Percentiles rank a stretch among this genome's conserved stretches.
Conservation (phyloP, 352 stramenopile species). For the Phytophthora pini region DNA sequence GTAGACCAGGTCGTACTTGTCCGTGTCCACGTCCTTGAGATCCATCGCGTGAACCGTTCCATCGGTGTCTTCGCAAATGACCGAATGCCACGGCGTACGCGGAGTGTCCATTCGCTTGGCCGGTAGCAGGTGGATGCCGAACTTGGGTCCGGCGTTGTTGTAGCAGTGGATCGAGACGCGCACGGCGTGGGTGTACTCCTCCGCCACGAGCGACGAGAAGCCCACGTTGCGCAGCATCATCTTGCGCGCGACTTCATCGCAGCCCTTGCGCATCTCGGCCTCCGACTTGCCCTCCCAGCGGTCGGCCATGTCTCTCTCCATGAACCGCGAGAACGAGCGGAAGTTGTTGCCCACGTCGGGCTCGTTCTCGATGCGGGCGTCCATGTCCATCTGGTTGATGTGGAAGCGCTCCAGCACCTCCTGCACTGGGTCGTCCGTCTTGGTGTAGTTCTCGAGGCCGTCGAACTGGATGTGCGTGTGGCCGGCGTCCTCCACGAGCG, state of each 20-base stretch:
- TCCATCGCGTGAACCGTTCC: conserved; percentile 15
- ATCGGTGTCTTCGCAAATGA: conserved; percentile 12
- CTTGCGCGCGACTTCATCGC: conserved; percentile 24
- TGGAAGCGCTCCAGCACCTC: conserved; percentile 27
- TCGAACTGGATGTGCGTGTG: conserved; percentile 31
- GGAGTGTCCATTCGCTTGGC: conserved; percentile 12
- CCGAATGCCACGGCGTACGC: conserved; percentile 4
- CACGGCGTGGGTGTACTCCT: conserved; percentile 23
- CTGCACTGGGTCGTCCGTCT: conserved; percentile 21
- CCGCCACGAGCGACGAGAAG: conserved; percentile 28
- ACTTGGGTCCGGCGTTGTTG: conserved; percentile 27
- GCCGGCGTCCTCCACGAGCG: conserved; percentile 22
- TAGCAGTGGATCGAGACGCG: conserved; percentile 31
- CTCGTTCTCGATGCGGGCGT: conserved; percentile 23
- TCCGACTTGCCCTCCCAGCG: conserved; percentile 22
- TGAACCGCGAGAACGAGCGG: conserved; percentile 30
- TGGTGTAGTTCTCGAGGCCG: conserved; percentile 26
- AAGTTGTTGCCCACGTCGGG: conserved; percentile 28
- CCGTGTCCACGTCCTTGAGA: conserved; percentile 27
- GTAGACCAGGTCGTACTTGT: conserved; percentile 34
- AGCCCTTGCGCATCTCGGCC: conserved; percentile 23
- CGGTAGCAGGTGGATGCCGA: conserved; percentile 27
- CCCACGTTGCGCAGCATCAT: conserved; percentile 32
- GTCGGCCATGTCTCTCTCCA: conserved; percentile 25
- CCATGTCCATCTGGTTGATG: conserved; percentile 26